Evolutionary conservation across 139 green algal genomes (phyloP), one percentile per base, ranked within the genome.

Genomic region (Desmodesmus armatus): DNA sequence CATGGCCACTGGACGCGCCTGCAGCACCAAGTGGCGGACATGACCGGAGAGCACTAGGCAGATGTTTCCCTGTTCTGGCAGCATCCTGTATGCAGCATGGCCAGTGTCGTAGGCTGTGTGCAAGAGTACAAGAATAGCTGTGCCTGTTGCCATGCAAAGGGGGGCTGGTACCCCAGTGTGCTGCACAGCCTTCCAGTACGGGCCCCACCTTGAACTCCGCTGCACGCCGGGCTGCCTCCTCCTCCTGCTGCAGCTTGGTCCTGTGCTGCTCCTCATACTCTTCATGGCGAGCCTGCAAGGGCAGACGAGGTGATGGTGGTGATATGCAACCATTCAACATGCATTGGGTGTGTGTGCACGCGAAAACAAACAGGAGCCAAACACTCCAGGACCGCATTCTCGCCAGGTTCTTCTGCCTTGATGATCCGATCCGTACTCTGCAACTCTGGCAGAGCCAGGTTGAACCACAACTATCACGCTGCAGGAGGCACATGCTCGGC

Each of bases 131-230:
- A n/a, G n/a, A n/a, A n/a, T n/a, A n/a, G n/a, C n/a, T n/a, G n/a
- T n/a, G n/a, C n/a, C n/a, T n/a, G n/a, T n/a, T n/a, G n/a, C n/a
- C n/a, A n/a, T n/a, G n/a, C n/a, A n/a, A n/a, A n/a, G n/a, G n/a
- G n/a, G n/a, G n/a, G n/a, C n/a, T n/a, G n/a, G n/a, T n/a, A n/a
- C n/a, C n/a, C n/a, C n/a, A n/a, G n/a, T n/a, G n/a, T 25, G 31
- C 5, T 62, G 5, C 27, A 39, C 43, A 78, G 7, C 62, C 49
- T 33, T 3, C 2, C 35, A 73, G 40, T 21, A 72, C 37, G 2
- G 4, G 11, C 37, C 86, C 5, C 71, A 93, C 91, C 91, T 93
- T 94, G 84, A 94, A 93, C 70, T 89, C 88, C 0, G 87, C 88
- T n/a, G 91, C 86, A 3, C 69, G 76, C 23, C 88, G 69, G 31